Percentiles rank a stretch among this genome's conserved stretches.
Conservation (phyloP, 768 basidiomycete genomes). For the Collybia sordida region DNA sequence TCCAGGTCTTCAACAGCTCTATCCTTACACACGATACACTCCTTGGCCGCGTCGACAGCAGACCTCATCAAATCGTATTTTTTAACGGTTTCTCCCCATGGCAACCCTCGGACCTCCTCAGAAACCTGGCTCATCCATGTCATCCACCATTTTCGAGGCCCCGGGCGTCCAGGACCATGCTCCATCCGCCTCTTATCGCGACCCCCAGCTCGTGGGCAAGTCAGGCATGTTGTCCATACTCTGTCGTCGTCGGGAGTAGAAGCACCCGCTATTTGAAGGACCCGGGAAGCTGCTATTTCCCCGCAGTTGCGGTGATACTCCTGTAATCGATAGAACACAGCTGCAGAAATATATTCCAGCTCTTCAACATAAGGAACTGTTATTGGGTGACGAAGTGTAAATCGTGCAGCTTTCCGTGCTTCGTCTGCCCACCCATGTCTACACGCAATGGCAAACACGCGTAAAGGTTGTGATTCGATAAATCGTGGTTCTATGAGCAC, state of each 20-base stretch:
- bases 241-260: slow-evolving; percentile 22
- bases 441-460: slow-evolving; percentile 44
- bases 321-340: slow-evolving; percentile 38
- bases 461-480: slow-evolving; percentile 34
- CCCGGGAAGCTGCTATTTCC: slow-evolving; percentile 22
- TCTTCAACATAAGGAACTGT: slow-evolving; percentile 28
- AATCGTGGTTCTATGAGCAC: slow-evolving; percentile 32
- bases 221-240: slow-evolving; percentile 29
- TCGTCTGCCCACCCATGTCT: slow-evolving; percentile 34
- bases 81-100: slow-evolving; percentile 32
- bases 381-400: slow-evolving; percentile 31
- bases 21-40: slow-evolving; percentile 25
- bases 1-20: slow-evolving; percentile 26
- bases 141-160: slow-evolving; percentile 30
- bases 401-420: slow-evolving; percentile 30
- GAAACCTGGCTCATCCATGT: slow-evolving; percentile 30
- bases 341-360: slow-evolving; percentile 40
- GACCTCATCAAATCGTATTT: slow-evolving; percentile 28
- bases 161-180: slow-evolving; percentile 11
- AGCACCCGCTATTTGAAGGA: neutral
- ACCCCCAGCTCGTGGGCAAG: slow-evolving; percentile 18
- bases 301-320: slow-evolving; percentile 41
- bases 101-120: slow-evolving; percentile 24
- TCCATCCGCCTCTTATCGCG: neutral
- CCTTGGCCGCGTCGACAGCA: slow-evolving; percentile 19